Evolutionary conservation across 768 basidiomycete genomes (phyloP), one percentile per base, ranked within the genome.

Genomic region (Harrya chromipes): DNA sequence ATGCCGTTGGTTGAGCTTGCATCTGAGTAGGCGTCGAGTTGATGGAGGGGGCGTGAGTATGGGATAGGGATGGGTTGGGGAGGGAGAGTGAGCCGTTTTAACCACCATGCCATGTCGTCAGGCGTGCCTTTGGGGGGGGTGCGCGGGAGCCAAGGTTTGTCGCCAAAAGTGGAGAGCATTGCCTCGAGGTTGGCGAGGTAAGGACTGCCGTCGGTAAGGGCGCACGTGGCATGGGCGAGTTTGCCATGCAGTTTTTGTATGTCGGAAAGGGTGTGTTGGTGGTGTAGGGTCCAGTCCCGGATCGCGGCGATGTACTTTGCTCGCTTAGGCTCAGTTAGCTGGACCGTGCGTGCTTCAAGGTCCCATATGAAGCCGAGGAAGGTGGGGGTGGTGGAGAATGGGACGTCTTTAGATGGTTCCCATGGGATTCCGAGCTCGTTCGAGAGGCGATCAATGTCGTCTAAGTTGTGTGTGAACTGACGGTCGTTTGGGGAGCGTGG

Each of bases 301-400:
- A 31, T 12, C 13, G 13, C 31, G 3, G 2, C 6, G 6, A 33
- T 4, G 33, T 33, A 33, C 6, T 33, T 33, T 4, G 2, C 5
- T 16, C 14, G 33, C 33, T 33, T 33, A 3, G 33, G 1, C 14
- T 33, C 14, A 2, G 33, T 16, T 33, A 33, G 6, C 6, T 33
- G 13, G 14, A 33, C 14, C 13, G 60, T 46, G 23, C 54, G 38
- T 13, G 19, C 0, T 1, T n/a, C 49, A 6, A 71, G 31, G 40
- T 72, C 59, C 74, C 71, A 74, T n/a, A 58, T 24, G 54, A 74
- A 70, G 8, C 74, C 69, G 16, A 57, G 48, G 19, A 54, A 57
- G 2, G 40, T 42, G 1, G 49, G 47, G 3, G 33, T 16, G 0
- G 10, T 14, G 4, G 26, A 16, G 21, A 57, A 57, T 7, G 38